Evolutionary conservation across 345 rosid species (phyloP), one percentile per base, ranked within the genome.

Genomic region (Bruguiera sexangula): DNA sequence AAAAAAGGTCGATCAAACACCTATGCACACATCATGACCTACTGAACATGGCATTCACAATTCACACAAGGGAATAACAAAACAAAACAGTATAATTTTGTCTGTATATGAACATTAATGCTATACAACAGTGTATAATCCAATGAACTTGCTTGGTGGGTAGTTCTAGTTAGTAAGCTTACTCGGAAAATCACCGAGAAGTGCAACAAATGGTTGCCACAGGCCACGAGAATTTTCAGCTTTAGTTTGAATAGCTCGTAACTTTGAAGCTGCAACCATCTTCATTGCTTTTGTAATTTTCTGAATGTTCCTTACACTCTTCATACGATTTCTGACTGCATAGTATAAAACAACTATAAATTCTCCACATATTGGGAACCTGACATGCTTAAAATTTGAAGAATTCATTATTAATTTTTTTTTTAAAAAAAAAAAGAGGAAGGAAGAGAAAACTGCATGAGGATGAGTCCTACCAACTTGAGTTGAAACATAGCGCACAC

Each of bases 191-290:
- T 88, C 93, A 36, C 93, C 93, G 63, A 88, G 90, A 69, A 88
- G 93, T 31, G 93, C 90, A 52, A 85, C 73, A 65, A 88, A 88
- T 68, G 98, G 98, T 80, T 92, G 99, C 98, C 98, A 92, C 26
- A 95, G 81, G 69, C 99, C 98, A 80, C 98, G 99, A 31, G 99
- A 95, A 77, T 92, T 95, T 82, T 92, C 98, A 60, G 99, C 78
- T 83, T 71, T 87, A 60, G 69, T 69, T 85, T 92, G 97, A 80
- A 95, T 83, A 60, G 87, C 91, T 60, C 98, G 87, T 29, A 95
- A 82, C 89, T 95, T 95, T 10, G 98, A 95, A 73, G 99, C 99
- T 67, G 99, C 98, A 87, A 95, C 99, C 99, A 95, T 95, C 91
- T 95, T 95, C 99, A 95, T 95, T 27, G 99, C 99, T 87, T 95